phyloP scores from a whole-genome alignment of 768 basidiomycete species.

The Mrakia frigida region DNA sequence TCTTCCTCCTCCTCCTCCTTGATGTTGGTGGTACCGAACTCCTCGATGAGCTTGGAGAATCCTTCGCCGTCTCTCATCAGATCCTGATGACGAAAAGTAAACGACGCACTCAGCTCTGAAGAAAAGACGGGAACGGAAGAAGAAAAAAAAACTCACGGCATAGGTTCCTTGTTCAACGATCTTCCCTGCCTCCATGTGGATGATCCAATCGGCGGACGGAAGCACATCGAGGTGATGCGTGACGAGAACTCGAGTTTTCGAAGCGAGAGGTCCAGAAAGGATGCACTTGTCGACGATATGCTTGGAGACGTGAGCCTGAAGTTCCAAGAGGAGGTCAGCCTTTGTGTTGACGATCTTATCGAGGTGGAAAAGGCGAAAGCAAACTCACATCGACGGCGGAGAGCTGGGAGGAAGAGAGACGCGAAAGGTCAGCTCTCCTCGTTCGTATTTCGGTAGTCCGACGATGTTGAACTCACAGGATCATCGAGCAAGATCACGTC shows the following conservation, averaged over 20 bases:
- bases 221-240: conserved; percentile 42
- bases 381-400: conserved; percentile 58
- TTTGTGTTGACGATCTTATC: too few species aligned
- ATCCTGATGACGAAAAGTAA: conserved; percentile 46
- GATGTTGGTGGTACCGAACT: conserved; percentile 25
- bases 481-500: conserved; percentile 38
- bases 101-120: too few species aligned
- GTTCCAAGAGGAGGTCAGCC: too few species aligned
- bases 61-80: conserved; percentile 49
- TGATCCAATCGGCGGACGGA: conserved; percentile 39
- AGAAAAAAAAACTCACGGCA: conserved; percentile 35
- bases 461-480: conserved; percentile 3
- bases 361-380: too few species aligned
- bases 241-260: conserved; percentile 56
- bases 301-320: conserved; percentile 60
- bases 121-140: not conserved
- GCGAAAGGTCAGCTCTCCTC: not conserved
- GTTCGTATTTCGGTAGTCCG: too few species aligned
- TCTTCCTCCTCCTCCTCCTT: conserved; percentile 32
- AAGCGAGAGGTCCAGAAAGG: conserved; percentile 47
- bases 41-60: conserved; percentile 37
- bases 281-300: conserved; percentile 61
- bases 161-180: conserved; percentile 64
- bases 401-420: conserved; percentile 50
- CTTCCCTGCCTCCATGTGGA: conserved; percentile 41